Conservation (phyloP, 768 basidiomycete genomes). For the Kwoniella sp. region DNA sequence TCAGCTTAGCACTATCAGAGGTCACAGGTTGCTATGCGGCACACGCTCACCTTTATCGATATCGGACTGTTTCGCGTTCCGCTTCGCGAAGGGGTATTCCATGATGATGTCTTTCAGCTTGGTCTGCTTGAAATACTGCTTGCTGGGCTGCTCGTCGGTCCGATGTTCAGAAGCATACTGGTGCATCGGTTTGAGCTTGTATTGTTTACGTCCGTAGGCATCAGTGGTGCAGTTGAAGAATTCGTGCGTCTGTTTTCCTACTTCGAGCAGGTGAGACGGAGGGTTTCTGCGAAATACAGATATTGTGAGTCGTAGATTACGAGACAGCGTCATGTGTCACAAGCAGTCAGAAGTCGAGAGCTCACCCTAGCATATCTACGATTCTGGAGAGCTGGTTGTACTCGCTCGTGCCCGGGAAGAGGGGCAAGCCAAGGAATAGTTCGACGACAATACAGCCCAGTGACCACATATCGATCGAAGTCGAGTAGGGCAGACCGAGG, state of each 20-base stretch:
- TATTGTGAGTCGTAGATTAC: background rate
- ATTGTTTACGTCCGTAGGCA: conserved; percentile 71
- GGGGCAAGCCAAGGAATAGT: conserved; percentile 89
- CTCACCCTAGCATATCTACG: conserved; percentile 94
- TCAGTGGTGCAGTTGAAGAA: conserved; percentile 84
- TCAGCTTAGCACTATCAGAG: background rate
- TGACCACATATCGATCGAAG: conserved; percentile 99
- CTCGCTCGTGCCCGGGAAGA: conserved; percentile 98
- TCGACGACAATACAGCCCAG: conserved; percentile 98
- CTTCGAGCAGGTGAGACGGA: conserved; percentile 88
- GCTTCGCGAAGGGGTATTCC: conserved; percentile 91
- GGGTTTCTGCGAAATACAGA: conserved; percentile 67
- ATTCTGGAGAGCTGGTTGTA: conserved; percentile 98
- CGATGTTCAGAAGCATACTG: conserved; percentile 95
- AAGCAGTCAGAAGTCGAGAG: background rate
- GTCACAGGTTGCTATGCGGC: background rate
- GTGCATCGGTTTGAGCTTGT: conserved; percentile 83
- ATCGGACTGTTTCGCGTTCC: conserved; percentile 70
- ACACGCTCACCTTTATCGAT: conserved; percentile 77
- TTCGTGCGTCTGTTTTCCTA: conserved; percentile 89
- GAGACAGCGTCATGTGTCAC: background rate
- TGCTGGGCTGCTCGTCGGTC: conserved; percentile 94
- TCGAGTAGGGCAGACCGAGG: conserved; percentile 88
- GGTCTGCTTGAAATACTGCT: conserved; percentile 96
- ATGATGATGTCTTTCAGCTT: conserved; percentile 94